These are phyloP conservation scores for Puccinia horiana DNA, from an alignment of 1,284 basidiomycete genomes.

Conservation along the genomic window DNA sequence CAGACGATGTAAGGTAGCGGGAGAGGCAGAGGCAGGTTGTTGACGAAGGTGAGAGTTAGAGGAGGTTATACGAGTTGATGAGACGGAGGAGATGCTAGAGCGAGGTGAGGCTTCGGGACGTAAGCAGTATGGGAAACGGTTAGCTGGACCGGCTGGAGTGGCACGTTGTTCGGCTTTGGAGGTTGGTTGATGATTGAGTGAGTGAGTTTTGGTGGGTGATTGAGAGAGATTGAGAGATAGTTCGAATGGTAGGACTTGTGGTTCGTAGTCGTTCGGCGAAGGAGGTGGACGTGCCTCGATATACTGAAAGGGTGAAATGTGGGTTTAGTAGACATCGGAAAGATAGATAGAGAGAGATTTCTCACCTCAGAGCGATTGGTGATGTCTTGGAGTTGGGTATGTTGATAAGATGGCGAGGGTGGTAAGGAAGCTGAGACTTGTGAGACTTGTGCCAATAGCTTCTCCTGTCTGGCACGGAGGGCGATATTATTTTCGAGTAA, in stretches of 20 bases:
- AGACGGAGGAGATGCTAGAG: slow-evolving; percentile 54
- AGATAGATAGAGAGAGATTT: slow-evolving; percentile 51
- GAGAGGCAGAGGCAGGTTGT: slow-evolving; percentile 60
- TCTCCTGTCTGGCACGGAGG: slow-evolving; percentile 70
- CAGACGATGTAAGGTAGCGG: slow-evolving; percentile 69
- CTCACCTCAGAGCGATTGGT: slow-evolving; percentile 54
- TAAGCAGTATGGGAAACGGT: slow-evolving; percentile 5
- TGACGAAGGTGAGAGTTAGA: slow-evolving; percentile 53
- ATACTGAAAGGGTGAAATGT: slow-evolving; percentile 11
- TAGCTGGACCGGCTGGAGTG: neutral
- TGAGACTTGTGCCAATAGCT: slow-evolving; percentile 67
- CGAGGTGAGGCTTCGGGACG: slow-evolving; percentile 56
- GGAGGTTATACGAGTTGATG: slow-evolving; percentile 53
- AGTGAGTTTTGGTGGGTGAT: slow-evolving; percentile 44
- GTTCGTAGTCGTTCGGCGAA: slow-evolving; percentile 2
- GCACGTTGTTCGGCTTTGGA: neutral
- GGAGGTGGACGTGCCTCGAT: slow-evolving; percentile 47
- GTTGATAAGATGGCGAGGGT: neutral
- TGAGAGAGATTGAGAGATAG: slow-evolving; percentile 49
- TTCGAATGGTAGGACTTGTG: neutral
- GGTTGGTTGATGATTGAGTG: neutral
- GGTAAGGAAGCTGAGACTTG: slow-evolving; percentile 59
- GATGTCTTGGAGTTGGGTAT: slow-evolving; percentile 55
- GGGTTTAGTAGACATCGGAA: slow-evolving; percentile 29
- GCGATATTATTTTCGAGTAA: slow-evolving; percentile 70